Base-by-base conservation (phyloP, 768 basidiomycete genomes). In the Boletus speciosus region DNA sequence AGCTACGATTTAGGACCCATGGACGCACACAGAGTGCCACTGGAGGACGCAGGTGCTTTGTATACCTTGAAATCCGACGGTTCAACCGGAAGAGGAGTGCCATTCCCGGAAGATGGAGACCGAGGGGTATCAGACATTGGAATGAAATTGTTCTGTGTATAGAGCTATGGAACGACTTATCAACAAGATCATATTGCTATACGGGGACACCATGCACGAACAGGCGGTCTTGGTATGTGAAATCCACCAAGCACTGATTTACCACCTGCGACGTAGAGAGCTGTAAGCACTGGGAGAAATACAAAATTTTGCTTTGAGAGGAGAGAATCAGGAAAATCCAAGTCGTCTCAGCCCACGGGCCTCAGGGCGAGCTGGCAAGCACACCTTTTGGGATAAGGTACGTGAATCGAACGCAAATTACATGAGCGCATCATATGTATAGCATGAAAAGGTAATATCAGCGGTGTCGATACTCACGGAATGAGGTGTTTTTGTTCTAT, bases 331-430 rank as follows among this genome's bases (percentile, higher is more conserved):
- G 83, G 73, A 66, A 70, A 54, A 66, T 66, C 57, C 49, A 67
- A 67, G 63, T 81, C 84, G 86, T 90, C 88, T 89, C 88, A 90
- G 80, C 71, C 66, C 78, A 76, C 71, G 71, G 65, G 62, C 76
- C 81, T 78, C 86, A 86, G 86, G 81, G 77, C 73, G 75, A 67
- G 81, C 85, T 75, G 88, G 88, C 88, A 76, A 77, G 84, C 81
- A 77, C 74, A 73, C 82, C 86, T 80, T 89, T 88, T 86, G 81
- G 78, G 74, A 62, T 78, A 76, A 74, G 76, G 75, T 68, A 66
- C 69, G 71, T 68, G 76, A 68, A 73, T 90, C 88, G 86, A 90
- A 90, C 88, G 88, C 88, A 90, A 90, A 90, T 90, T 90, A 90
- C 88, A 74, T 77, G 61, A 74, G 70, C 72, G 61, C 86, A 89